Evolutionary conservation across 352 stramenopile species (phyloP).

Genomic region (Globisporangium paddicum): DNA sequence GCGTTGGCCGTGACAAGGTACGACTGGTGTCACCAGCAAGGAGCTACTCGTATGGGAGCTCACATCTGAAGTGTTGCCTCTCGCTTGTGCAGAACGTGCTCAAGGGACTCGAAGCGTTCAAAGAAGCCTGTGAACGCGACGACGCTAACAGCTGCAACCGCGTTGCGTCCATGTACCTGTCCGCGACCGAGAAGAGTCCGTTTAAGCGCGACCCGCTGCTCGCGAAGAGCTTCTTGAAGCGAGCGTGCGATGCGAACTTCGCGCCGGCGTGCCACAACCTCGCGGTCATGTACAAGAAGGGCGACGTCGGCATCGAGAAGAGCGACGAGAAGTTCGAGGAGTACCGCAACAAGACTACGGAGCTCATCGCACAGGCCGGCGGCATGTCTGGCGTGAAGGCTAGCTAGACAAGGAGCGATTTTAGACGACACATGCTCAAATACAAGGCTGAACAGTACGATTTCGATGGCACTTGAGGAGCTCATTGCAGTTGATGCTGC

Average conservation of each 20-base stretch:
- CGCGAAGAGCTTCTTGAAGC: conserved; percentile 68
- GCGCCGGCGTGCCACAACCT: conserved; percentile 86
- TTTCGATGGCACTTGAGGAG: neutral
- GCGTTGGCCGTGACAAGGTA: conserved; percentile 70
- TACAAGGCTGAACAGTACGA: neutral
- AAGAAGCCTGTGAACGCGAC: conserved; percentile 67
- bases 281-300: conserved; percentile 88
- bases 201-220: conserved; percentile 45
- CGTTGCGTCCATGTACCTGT: conserved; percentile 72
- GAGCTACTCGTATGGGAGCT: neutral
- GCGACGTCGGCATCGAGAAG: conserved; percentile 63
- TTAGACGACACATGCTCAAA: neutral
- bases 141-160: conserved; percentile 83
- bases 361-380: conserved; percentile 72
- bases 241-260: conserved; percentile 80
- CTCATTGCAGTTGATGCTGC: too few relatives aligned
- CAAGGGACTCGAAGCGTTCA: conserved; percentile 68
- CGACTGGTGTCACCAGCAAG: neutral
- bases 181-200: conserved; percentile 20
- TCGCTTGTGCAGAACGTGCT: conserved; percentile 36
- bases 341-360: conserved; percentile 71
- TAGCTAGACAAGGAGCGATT: conserved; percentile 19
- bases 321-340: conserved; percentile 64
- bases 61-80: neutral
- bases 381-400: conserved; percentile 43